Evolutionary conservation across 2,329 filamentous ascomycete species (phyloP).

Genomic region (Furcasterigmium sp.): DNA sequence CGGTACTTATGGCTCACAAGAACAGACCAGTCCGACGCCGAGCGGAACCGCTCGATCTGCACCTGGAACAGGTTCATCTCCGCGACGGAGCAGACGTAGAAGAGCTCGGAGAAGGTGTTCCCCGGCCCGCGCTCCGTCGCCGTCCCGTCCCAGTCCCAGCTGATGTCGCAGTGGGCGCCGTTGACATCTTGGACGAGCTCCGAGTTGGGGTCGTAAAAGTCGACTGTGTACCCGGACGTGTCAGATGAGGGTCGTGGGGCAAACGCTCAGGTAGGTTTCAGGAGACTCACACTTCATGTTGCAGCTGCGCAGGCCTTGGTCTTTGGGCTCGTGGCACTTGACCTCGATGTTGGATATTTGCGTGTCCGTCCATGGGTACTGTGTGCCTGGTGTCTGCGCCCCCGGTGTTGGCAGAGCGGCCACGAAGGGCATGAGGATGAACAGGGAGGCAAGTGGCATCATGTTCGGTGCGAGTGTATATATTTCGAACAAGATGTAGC

Average conservation of each 20-base stretch:
- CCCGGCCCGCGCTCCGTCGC: constrained; percentile 18
- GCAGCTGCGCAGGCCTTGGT: constrained; percentile 5
- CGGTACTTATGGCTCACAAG: constrained; percentile 9
- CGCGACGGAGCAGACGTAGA: constrained; percentile 9
- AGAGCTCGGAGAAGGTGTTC: constrained; percentile 11
- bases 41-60: constrained; percentile 8
- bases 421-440: constrained; percentile 2
- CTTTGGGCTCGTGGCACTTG: constrained; percentile 1
- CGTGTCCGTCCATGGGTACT: constrained; percentile 11
- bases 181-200: constrained; percentile 10
- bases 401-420: constrained; percentile 1
- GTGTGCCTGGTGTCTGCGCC: not conserved
- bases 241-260: not conserved
- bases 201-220: constrained; percentile 12
- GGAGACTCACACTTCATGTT: constrained; percentile 6
- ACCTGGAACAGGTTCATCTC: constrained; percentile 8
- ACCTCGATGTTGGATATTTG: constrained; percentile 8
- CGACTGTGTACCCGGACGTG: too few relatives aligned
- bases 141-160: constrained; percentile 19
- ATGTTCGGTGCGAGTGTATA: constrained; percentile 1
- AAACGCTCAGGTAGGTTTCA: not conserved
- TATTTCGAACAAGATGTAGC: not conserved
- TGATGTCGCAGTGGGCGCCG: constrained; percentile 12
- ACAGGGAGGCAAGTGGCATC: not conserved
- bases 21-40: constrained; percentile 10